These are phyloP conservation scores for Jamesozyma gamospora DNA, from an alignment of 805 yeast genomes.

Conservation along the genomic window DNA sequence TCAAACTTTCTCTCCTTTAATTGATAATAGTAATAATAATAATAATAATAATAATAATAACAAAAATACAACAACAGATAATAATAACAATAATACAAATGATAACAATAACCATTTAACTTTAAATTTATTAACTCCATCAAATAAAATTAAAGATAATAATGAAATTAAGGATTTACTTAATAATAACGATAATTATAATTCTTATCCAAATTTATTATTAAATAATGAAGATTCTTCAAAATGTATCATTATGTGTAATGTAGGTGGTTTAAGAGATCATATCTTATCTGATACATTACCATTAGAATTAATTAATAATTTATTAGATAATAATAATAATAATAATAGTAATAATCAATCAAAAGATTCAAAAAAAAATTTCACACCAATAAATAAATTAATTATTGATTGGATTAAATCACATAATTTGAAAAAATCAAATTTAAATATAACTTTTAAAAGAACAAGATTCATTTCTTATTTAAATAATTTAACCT, in stretches of 20 bases:
- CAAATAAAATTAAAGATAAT: background rate
- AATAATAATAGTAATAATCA: background rate
- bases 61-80: too few species aligned
- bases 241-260: conserved; percentile 20
- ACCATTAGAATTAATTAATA: background rate
- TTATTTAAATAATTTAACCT: conserved; percentile 6
- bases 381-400: conserved; percentile 13
- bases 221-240: conserved; percentile 5
- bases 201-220: conserved; percentile 18
- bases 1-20: conserved; percentile 3
- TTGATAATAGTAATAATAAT: background rate
- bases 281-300: conserved; percentile 14
- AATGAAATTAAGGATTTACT: background rate
- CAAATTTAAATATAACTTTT: conserved; percentile 10
- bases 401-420: conserved; percentile 22
- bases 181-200: conserved; percentile 5
- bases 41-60: background rate
- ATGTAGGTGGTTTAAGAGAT: conserved; percentile 27
- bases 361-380: conserved; percentile 1
- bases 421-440: conserved; percentile 11
- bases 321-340: background rate
- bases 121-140: conserved; percentile 1
- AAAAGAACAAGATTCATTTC: conserved; percentile 24
- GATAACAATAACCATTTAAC: background rate
- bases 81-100: background rate